Base-by-base conservation (phyloP, 2,329 filamentous ascomycete genomes). In the Neobulgaria alba region DNA sequence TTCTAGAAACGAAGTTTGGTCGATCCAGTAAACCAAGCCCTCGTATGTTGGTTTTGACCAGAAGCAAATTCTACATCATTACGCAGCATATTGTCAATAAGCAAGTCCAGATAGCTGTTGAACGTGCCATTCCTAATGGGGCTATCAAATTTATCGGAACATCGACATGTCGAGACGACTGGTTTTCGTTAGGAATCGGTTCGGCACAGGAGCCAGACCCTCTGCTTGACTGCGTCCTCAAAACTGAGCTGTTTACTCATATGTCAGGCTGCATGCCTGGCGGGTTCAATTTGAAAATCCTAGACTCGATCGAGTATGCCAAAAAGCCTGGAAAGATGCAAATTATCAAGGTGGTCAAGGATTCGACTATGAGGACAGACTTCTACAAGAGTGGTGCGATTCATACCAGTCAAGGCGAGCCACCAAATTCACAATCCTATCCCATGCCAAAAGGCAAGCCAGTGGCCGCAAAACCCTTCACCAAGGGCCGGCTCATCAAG, bases 301-400 rank as follows among this genome's bases (percentile, higher is more conserved):
- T 69, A n/a, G 82, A 92, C 19, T 73, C 72, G 44, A 89, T 98
- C 53, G 86, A 95, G 60, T 98, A 95, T 63, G 89, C 90, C 59
- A 98, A 96, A 73, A 98, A 98, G 65, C 92, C 92, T 1, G 86
- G 86, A 41, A 98, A 98, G 67, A 75, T 86, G 61, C 84, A 90
- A 39, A 66, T 79, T 4, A 84, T 98, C 58, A 96, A 96, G 67
- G 85, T 85, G 7, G 59, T 94, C 46, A 95, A 94, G 65, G 92
- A 98, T 59, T 80, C 89, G 0, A 75, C 79, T 38, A 74, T 82
- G 38, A 67, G 72, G 3, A 80, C 80, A 35, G 92, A 98, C 63
- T 75, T 79, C 48, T 98, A 98, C 71, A 98, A 98, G 75, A 95
- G 88, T 61, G 81, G 85, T 45, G 82, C 82, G 12, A 79, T 98